Conservation (phyloP, 2,329 filamentous ascomycete species). For the Fusarium metavorans region DNA sequence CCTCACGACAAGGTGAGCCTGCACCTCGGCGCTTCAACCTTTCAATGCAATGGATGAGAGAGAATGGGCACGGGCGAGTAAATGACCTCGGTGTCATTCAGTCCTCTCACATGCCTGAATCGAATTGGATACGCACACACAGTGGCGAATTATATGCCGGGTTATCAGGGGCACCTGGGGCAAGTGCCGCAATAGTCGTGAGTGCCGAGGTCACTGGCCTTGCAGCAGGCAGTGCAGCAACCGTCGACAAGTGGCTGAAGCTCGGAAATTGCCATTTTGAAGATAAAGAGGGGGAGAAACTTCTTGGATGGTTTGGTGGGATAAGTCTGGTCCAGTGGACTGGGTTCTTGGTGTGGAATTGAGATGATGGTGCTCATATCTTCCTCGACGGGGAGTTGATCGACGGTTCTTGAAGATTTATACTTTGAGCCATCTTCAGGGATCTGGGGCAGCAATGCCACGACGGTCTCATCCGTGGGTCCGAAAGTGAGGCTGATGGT, state of each 20-base stretch:
- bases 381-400: slow-evolving; percentile 17
- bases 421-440: slow-evolving; percentile 34
- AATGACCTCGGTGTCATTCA: background rate
- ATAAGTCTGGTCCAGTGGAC: background rate
- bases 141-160: background rate
- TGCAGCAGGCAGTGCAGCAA: slow-evolving; percentile 48
- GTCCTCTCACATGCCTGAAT: background rate
- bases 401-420: slow-evolving; percentile 37
- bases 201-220: slow-evolving; percentile 48
- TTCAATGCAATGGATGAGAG: background rate
- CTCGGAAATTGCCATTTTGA: slow-evolving; percentile 36
- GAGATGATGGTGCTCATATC: slow-evolving; percentile 18
- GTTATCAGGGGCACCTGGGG: slow-evolving; percentile 42
- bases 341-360: background rate
- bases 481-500: slow-evolving; percentile 41
- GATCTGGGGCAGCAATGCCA: slow-evolving; percentile 29
- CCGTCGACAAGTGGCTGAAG: slow-evolving; percentile 32
- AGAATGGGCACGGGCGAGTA: background rate
- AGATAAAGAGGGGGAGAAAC: background rate
- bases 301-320: background rate
- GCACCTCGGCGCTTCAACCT: background rate
- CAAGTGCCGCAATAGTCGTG: slow-evolving; percentile 51
- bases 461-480: slow-evolving; percentile 29
- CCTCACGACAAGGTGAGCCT: slow-evolving; percentile 7
- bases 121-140: background rate